phyloP scores from a whole-genome alignment of 2,329 filamentous ascomycete species.

The Nigrograna mackinnonii region DNA sequence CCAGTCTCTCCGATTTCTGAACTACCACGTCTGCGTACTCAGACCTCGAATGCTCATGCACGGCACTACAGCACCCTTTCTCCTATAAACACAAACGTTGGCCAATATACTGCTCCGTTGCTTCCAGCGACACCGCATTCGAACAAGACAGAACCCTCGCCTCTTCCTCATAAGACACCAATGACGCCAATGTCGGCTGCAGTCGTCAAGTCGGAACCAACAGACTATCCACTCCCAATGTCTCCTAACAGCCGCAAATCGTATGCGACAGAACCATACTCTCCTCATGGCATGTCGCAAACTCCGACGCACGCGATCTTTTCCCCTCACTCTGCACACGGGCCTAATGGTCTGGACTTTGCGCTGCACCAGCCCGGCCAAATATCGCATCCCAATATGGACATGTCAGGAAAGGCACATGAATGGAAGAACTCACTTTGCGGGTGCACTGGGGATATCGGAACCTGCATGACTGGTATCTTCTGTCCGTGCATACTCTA shows the following conservation, averaged over 20 bases:
- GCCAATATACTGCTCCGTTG: constrained; percentile 21
- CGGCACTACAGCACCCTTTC: constrained; percentile 36
- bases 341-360: constrained; percentile 43
- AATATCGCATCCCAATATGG: constrained; percentile 48
- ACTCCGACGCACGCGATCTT: constrained; percentile 35
- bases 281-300: constrained; percentile 32
- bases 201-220: constrained; percentile 23
- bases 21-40: constrained; percentile 11
- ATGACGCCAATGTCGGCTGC: constrained; percentile 31
- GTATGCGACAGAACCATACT: constrained; percentile 30
- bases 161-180: constrained; percentile 27
- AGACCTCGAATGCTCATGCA: constrained; percentile 24
- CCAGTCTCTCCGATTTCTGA: constrained; percentile 13
- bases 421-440: constrained; percentile 39
- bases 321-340: constrained; percentile 37
- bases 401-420: constrained; percentile 18
- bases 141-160: constrained; percentile 19
- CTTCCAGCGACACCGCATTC: constrained; percentile 30
- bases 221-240: constrained; percentile 9
- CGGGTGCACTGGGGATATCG: constrained; percentile 36
- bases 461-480: constrained; percentile 42
- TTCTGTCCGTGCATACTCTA: constrained; percentile 50
- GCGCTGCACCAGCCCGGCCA: constrained; percentile 42
- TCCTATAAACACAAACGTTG: constrained; percentile 33
- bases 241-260: constrained; percentile 19